Evolutionary conservation across 2,329 filamentous ascomycete genomes (phyloP).

Genomic region (Fulvia fulva): DNA sequence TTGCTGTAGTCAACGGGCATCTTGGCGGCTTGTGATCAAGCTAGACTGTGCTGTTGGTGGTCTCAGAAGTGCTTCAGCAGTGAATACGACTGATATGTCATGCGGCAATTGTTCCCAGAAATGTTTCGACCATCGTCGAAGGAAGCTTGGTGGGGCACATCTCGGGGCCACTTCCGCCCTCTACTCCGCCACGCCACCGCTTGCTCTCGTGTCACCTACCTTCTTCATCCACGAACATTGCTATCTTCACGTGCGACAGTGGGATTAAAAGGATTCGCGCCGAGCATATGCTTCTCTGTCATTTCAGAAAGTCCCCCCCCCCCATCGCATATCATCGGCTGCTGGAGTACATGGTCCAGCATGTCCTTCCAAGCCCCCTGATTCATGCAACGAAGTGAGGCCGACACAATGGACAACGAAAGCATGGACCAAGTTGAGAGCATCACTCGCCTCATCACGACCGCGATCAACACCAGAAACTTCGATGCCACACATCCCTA

Average conservation of each 20-base stretch:
- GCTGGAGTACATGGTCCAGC: background rate
- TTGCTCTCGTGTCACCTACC: too few species aligned
- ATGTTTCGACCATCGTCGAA: background rate
- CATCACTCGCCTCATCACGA: background rate
- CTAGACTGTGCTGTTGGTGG: background rate
- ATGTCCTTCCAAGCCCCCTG: background rate
- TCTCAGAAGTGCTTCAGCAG: background rate
- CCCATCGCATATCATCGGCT: too few species aligned
- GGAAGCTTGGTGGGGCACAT: background rate
- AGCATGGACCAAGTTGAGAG: background rate
- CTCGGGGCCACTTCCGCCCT: background rate
- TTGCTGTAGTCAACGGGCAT: conserved; percentile 69
- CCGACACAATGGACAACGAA: background rate
- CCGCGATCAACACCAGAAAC: background rate
- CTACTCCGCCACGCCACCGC: too few species aligned
- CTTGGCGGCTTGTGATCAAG: background rate
- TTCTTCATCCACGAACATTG: background rate
- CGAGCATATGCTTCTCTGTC: too few species aligned
- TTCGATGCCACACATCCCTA: background rate
- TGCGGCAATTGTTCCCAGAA: background rate
- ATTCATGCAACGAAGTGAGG: background rate
- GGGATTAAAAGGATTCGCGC: background rate
- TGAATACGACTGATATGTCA: background rate
- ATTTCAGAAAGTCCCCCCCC: too few species aligned
- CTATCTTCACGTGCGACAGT: background rate